Evolutionary conservation across 768 basidiomycete genomes (phyloP).

Genomic region (Podaxis sp.): DNA sequence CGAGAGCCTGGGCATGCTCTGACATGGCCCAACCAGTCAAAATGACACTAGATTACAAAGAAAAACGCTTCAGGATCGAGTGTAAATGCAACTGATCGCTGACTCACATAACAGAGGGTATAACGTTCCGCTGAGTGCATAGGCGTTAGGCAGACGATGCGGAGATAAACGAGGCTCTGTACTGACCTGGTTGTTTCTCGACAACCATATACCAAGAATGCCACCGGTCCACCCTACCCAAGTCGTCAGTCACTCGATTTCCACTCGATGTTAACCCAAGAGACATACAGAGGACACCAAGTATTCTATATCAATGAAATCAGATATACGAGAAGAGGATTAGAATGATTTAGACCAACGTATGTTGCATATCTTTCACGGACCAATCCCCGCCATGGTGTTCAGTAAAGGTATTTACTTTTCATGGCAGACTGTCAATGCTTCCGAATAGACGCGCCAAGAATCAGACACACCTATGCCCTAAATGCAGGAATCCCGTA

Average conservation of each 20-base stretch:
- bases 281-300: conserved; percentile 69
- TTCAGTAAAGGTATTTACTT: conserved; percentile 92
- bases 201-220: conserved; percentile 80
- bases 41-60: conserved; percentile 56
- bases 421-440: conserved; percentile 15
- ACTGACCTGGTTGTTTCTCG: conserved; percentile 72
- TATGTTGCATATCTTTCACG: conserved; percentile 94
- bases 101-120: conserved; percentile 76
- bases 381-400: conserved; percentile 83
- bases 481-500: conserved; percentile 25
- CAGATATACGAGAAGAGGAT: background rate
- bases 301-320: conserved; percentile 43
- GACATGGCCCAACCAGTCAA: conserved; percentile 96
- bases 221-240: conserved; percentile 88
- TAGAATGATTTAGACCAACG: conserved; percentile 45
- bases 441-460: background rate
- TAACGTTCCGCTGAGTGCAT: conserved; percentile 61
- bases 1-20: conserved; percentile 80
- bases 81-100: background rate
- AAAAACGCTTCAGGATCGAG: background rate
- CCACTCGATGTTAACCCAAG: background rate
- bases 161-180: background rate
- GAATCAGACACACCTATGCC: conserved; percentile 53
- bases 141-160: background rate
- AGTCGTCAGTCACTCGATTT: conserved; percentile 7